phyloP scores from a whole-genome alignment of 1,139 yeast species.

The Candida freyschussii region DNA sequence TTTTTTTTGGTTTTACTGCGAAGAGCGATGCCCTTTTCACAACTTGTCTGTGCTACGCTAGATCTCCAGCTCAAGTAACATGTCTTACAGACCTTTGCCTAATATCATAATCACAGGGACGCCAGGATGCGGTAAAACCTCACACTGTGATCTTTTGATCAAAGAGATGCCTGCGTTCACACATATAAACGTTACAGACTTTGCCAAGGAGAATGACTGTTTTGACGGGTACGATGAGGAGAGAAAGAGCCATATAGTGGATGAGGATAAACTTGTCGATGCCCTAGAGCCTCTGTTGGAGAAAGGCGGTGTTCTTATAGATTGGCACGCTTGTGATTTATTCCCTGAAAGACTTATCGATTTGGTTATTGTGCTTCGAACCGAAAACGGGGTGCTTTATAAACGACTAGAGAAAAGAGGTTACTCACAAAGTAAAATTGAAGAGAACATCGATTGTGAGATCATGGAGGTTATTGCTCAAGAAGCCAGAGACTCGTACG shows the following conservation, averaged over 20 bases:
- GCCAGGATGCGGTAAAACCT: slow-evolving; percentile 95
- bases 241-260: slow-evolving; percentile 83
- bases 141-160: slow-evolving; percentile 67
- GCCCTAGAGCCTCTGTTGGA: slow-evolving; percentile 72
- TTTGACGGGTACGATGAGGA: slow-evolving; percentile 82
- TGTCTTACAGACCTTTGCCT: slow-evolving; percentile 46
- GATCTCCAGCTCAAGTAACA: too few species aligned
- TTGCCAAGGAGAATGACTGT: slow-evolving; percentile 74
- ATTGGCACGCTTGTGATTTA: slow-evolving; percentile 97
- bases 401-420: slow-evolving; percentile 73
- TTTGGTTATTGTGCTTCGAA: slow-evolving; percentile 80
- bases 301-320: slow-evolving; percentile 81
- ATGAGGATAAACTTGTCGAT: slow-evolving; percentile 85
- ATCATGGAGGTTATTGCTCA: slow-evolving; percentile 89
- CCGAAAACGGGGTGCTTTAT: slow-evolving; percentile 65
- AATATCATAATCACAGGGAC: slow-evolving; percentile 93
- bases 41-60: too few species aligned
- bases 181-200: slow-evolving; percentile 70
- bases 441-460: slow-evolving; percentile 93
- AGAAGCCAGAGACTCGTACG: slow-evolving; percentile 83
- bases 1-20: too few species aligned
- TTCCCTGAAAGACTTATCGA: slow-evolving; percentile 93
- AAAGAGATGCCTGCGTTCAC: slow-evolving; percentile 45
- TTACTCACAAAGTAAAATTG: slow-evolving; percentile 74
- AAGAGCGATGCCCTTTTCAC: too few species aligned